A percentile compares a stretch with the other conserved stretches of the same genome.
Evolutionary conservation across 768 basidiomycete species (phyloP).

Genomic region (Dacryopinax primogenitus): DNA sequence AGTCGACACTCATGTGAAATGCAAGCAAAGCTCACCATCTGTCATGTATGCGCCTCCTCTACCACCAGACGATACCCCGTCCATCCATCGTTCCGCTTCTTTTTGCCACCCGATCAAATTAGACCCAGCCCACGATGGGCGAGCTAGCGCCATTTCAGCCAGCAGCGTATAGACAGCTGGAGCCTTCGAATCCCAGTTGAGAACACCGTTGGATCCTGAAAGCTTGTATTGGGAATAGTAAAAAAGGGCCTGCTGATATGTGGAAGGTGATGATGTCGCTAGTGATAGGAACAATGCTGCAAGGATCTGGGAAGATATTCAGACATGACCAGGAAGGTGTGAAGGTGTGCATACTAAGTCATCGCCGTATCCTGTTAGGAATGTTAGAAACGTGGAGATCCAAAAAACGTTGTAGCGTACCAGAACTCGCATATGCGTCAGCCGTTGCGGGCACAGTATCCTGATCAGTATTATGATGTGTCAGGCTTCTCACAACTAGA

Average conservation of each 20-base stretch:
- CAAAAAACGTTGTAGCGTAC: constrained; percentile 1
- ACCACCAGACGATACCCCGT: constrained; percentile 45
- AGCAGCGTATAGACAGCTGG: constrained; percentile 66
- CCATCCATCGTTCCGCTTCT: constrained; percentile 64
- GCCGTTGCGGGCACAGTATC: constrained; percentile 52
- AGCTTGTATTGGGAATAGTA: constrained; percentile 50
- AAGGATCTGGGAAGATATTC: constrained; percentile 27
- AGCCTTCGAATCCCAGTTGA: constrained; percentile 83
- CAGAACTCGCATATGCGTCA: constrained; percentile 56
- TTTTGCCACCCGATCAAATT: constrained; percentile 55
- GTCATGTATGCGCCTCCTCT: constrained; percentile 46
- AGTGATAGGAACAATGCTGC: constrained; percentile 66
- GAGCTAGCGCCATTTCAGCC: constrained; percentile 53
- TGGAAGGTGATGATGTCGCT: constrained; percentile 47
- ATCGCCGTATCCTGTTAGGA: constrained; percentile 39
- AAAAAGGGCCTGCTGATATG: constrained; percentile 49
- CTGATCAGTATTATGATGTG: constrained; percentile 16
- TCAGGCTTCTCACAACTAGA: neutral
- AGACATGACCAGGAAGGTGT: constrained; percentile 7
- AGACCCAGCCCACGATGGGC: constrained; percentile 37
- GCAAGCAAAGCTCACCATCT: constrained; percentile 37
- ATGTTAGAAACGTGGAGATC: neutral
- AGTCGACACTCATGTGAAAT: neutral
- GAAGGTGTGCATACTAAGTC: constrained; percentile 35
- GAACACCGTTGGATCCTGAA: constrained; percentile 40